Evolutionary conservation across 331 rosid species (phyloP).

Genomic region (Cydonia oblonga): DNA sequence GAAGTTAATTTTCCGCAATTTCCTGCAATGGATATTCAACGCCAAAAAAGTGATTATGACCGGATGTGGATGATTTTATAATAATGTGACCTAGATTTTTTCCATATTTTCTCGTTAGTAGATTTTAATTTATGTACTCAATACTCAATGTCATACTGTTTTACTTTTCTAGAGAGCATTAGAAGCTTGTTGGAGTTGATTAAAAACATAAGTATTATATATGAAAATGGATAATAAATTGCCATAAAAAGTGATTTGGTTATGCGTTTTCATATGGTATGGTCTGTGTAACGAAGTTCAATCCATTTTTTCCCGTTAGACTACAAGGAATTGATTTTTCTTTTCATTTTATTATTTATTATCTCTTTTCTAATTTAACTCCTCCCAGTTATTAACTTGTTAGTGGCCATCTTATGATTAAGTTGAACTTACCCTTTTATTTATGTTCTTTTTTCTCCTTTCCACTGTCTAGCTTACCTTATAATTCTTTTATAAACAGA

Average conservation of each 20-base stretch:
- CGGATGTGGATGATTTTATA: not conserved
- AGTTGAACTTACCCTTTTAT: not conserved
- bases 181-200: not conserved
- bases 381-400: not conserved
- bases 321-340: not conserved
- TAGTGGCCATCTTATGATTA: not conserved
- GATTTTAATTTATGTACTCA: not conserved
- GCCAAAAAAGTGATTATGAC: not conserved
- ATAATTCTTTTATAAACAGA: constrained; percentile 39
- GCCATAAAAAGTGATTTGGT: not conserved
- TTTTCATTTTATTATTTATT: not conserved
- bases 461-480: not conserved
- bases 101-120: not conserved
- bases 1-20: not conserved
- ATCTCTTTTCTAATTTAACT: not conserved
- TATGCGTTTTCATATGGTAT: not conserved
- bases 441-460: not conserved
- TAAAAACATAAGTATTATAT: not conserved
- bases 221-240: not conserved
- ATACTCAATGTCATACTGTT: too few relatives aligned
- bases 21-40: not conserved
- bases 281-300: not conserved
- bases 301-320: not conserved
- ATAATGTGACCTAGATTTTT: not conserved
- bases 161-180: not conserved